Evolutionary conservation across 2,329 filamentous ascomycete species (phyloP).

Genomic region (Cladosporium sp.): DNA sequence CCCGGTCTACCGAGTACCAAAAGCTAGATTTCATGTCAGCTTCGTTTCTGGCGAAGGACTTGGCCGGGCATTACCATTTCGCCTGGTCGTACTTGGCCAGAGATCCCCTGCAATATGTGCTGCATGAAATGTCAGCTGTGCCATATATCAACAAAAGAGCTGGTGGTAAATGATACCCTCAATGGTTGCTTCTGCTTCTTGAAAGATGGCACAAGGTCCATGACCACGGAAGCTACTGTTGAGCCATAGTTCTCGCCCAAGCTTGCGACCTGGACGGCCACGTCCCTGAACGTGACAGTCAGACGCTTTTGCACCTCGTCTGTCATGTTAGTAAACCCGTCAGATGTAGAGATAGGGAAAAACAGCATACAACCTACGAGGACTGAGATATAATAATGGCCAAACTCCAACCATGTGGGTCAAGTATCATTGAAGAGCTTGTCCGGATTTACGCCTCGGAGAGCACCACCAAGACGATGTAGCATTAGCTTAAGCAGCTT

Average conservation of each 20-base stretch:
- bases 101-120: conserved; percentile 2
- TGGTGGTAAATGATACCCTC: no score
- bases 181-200: neutral
- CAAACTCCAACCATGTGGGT: no score
- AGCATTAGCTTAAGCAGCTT: no score
- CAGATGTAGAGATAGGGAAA: neutral
- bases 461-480: no score
- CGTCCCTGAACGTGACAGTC: conserved; percentile 6
- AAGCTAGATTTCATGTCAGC: conserved; percentile 48
- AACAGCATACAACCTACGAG: neutral
- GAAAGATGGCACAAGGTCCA: neutral
- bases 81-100: conserved; percentile 1
- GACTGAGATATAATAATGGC: neutral
- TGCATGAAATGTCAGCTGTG: neutral
- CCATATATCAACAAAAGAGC: no score
- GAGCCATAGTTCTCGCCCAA: conserved; percentile 3
- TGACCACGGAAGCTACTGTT: conserved; percentile 6
- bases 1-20: conserved; percentile 30
- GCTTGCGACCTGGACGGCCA: conserved; percentile 7
- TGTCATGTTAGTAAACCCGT: neutral
- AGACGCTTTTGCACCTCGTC: conserved; percentile 2
- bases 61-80: conserved; percentile 53
- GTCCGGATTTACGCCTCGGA: neutral
- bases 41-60: conserved; percentile 51
- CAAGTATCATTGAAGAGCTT: neutral